Conservation (phyloP, 495 filamentous ascomycete genomes). For the Pseudevernia furfuracea region DNA sequence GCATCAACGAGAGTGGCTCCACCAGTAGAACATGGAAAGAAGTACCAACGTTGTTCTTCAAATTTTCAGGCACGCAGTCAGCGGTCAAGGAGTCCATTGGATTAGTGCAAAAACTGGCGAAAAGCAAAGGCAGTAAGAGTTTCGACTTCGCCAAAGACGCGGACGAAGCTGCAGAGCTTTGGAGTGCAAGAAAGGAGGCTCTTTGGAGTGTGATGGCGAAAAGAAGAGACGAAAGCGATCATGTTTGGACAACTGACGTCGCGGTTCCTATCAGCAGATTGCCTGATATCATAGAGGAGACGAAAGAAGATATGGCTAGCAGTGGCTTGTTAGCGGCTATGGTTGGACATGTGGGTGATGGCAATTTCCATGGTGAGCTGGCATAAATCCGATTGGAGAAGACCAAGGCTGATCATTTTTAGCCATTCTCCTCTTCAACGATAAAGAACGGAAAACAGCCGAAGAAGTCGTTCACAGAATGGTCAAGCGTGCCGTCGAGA, state of each 20-base stretch:
- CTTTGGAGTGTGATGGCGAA: constrained; percentile 71
- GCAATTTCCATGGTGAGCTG: constrained; percentile 67
- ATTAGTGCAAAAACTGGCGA: constrained; percentile 57
- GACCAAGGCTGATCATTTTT: constrained; percentile 17
- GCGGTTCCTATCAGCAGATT: constrained; percentile 69
- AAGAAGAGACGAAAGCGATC: constrained; percentile 52
- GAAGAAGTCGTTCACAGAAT: constrained; percentile 71
- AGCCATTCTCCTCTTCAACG: constrained; percentile 68
- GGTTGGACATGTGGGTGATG: constrained; percentile 77
- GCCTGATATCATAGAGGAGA: constrained; percentile 70
- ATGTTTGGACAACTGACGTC: constrained; percentile 78
- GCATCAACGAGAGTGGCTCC: constrained; percentile 63
- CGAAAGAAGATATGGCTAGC: constrained; percentile 60
- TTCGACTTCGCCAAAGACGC: constrained; percentile 67
- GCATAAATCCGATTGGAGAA: background rate
- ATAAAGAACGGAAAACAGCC: constrained; percentile 52
- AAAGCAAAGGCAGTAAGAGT: constrained; percentile 47
- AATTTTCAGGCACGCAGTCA: constrained; percentile 66
- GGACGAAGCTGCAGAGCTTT: constrained; percentile 61
- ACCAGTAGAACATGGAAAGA: constrained; percentile 68
- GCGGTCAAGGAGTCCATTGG: constrained; percentile 61
- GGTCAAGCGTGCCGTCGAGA: constrained; percentile 74
- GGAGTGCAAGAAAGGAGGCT: constrained; percentile 69
- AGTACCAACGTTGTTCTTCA: constrained; percentile 75
- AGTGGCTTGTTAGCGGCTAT: constrained; percentile 64